phyloP scores from a whole-genome alignment of 2,329 filamentous ascomycete genomes.

The Fusarium avenaceum region DNA sequence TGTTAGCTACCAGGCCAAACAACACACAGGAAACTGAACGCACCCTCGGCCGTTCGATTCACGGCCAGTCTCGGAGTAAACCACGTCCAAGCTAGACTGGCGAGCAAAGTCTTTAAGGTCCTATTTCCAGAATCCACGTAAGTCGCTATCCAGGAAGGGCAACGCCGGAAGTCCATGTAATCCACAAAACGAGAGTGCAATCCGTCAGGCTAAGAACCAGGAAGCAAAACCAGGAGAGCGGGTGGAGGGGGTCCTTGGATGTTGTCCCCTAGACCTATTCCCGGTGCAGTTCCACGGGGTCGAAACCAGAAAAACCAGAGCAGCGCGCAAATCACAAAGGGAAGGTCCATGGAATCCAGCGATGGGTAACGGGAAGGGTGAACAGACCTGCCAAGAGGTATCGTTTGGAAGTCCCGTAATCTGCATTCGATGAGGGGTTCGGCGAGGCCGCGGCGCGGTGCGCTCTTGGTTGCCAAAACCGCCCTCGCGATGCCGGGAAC shows the following conservation, averaged over 20 bases:
- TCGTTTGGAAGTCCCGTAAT: constrained; percentile 96
- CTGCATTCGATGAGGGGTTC: constrained; percentile 96
- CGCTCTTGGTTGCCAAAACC: constrained; percentile 68
- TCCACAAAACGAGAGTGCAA: constrained; percentile 54
- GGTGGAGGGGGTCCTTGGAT: constrained; percentile 46
- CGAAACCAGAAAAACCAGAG: constrained; percentile 50
- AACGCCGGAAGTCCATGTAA: constrained; percentile 53
- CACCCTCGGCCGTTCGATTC: constrained; percentile 84
- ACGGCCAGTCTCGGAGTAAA: constrained; percentile 87
- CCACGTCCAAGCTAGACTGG: constrained; percentile 95
- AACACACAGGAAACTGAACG: constrained; percentile 54
- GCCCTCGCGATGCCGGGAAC: constrained; percentile 72
- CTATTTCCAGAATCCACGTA: constrained; percentile 88
- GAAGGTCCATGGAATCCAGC: constrained; percentile 59
- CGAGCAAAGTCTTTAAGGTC: constrained; percentile 99
- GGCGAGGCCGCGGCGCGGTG: constrained; percentile 80
- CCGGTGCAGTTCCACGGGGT: constrained; percentile 47
- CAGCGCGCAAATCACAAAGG: constrained; percentile 51
- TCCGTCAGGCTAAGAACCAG: constrained; percentile 57
- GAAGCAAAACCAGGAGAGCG: constrained; percentile 47
- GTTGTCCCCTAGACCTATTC: constrained; percentile 49
- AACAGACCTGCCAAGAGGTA: constrained; percentile 99
- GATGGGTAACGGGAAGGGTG: constrained; percentile 70
- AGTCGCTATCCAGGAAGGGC: constrained; percentile 74
- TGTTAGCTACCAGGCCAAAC: constrained; percentile 28